Percentiles rank a stretch among this genome's conserved stretches.
Evolutionary conservation across 352 stramenopile genomes (phyloP).

Genomic region (Globisporangium viniferum): DNA sequence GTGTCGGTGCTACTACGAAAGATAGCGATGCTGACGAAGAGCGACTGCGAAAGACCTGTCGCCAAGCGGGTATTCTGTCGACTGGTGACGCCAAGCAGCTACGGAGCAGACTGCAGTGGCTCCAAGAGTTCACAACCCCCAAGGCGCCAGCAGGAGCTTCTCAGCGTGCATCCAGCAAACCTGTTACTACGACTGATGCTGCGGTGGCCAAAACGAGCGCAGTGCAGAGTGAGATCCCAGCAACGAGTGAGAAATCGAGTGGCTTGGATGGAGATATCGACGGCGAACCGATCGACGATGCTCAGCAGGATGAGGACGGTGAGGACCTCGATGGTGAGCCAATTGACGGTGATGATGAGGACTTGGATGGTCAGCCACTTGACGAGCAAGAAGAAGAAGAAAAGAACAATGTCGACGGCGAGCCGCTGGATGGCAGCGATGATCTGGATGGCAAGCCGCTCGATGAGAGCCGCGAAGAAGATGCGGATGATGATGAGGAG

Average conservation of each 20-base stretch:
- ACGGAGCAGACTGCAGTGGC: slow-evolving; percentile 51
- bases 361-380: slow-evolving; percentile 39
- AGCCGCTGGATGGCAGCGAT: slow-evolving; percentile 21
- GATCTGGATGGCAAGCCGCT: background rate
- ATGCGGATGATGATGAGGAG: background rate
- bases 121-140: slow-evolving; percentile 67
- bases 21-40: slow-evolving; percentile 32
- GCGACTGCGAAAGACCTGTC: slow-evolving; percentile 61
- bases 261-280: slow-evolving; percentile 17
- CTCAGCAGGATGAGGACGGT: slow-evolving; percentile 26
- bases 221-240: background rate
- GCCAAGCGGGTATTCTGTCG: slow-evolving; percentile 59
- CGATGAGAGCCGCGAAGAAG: background rate
- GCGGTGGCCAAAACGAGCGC: slow-evolving; percentile 1
- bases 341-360: slow-evolving; percentile 22
- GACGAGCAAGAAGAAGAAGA: slow-evolving; percentile 26
- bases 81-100: slow-evolving; percentile 41
- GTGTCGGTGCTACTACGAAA: background rate
- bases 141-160: slow-evolving; percentile 11
- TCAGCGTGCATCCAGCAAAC: background rate
- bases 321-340: slow-evolving; percentile 32
- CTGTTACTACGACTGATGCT: slow-evolving; percentile 4
- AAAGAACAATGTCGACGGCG: slow-evolving; percentile 27
- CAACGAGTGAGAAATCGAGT: slow-evolving; percentile 8
- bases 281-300: slow-evolving; percentile 34